These are phyloP conservation scores for Capillidium rhysosporum DNA, from an alignment of 371 early-diverging fungal species.

Conservation along the genomic window DNA sequence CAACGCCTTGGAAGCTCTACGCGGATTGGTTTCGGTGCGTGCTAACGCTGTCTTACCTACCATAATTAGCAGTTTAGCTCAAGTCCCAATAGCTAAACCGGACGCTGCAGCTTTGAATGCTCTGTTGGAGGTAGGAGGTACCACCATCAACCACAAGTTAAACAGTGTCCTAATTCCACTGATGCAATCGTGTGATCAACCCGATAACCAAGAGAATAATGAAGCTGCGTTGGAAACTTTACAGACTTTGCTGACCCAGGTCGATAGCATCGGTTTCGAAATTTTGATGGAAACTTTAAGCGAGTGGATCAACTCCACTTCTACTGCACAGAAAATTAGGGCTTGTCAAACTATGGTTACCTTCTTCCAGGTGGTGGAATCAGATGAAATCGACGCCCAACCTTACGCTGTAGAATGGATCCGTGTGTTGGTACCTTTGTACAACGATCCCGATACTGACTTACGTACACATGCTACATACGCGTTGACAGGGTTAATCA, in stretches of 20 bases:
- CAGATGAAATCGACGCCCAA: slow-evolving; percentile 22
- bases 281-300: slow-evolving; percentile 41
- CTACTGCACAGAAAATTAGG: slow-evolving; percentile 23
- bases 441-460: slow-evolving; percentile 30
- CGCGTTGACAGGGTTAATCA: slow-evolving; percentile 59
- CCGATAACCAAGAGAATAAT: slow-evolving; percentile 35
- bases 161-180: slow-evolving; percentile 57
- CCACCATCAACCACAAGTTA: slow-evolving; percentile 62
- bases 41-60: slow-evolving; percentile 92
- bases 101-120: slow-evolving; percentile 81
- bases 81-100: slow-evolving; percentile 72
- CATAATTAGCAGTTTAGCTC: slow-evolving; percentile 74
- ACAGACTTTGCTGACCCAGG: slow-evolving; percentile 35
- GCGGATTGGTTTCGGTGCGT: slow-evolving; percentile 89
- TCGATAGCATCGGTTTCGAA: slow-evolving; percentile 58
- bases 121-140: slow-evolving; percentile 79
- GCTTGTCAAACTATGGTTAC: slow-evolving; percentile 32
- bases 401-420: slow-evolving; percentile 71
- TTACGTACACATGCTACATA: slow-evolving; percentile 53
- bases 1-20: slow-evolving; percentile 75
- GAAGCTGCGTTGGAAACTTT: slow-evolving; percentile 45
- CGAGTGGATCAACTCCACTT: slow-evolving; percentile 36
- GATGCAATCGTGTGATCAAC: slow-evolving; percentile 42
- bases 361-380: not conserved
- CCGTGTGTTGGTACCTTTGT: slow-evolving; percentile 39